Evolutionary conservation across 805 yeast genomes (phyloP).

Genomic region (Ogataea ramenticola): DNA sequence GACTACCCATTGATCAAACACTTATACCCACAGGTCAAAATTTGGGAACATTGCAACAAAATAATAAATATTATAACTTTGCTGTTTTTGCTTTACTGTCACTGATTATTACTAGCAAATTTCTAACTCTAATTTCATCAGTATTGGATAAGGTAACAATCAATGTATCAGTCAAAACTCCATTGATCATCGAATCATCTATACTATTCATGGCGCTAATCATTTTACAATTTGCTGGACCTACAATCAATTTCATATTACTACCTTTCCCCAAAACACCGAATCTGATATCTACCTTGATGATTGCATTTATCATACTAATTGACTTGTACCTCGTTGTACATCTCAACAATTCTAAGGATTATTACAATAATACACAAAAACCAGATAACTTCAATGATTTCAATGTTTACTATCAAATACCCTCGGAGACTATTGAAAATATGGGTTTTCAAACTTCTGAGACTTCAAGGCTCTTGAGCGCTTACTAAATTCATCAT

Average conservation of each 20-base stretch:
- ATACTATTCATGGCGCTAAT: not conserved
- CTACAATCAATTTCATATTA: not conserved
- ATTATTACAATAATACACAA: too few species aligned
- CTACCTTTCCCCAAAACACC: not conserved
- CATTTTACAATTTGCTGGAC: not conserved
- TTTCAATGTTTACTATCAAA: not conserved
- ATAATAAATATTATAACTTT: too few species aligned
- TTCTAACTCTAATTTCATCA: not conserved
- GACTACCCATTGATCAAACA: slow-evolving; percentile 7
- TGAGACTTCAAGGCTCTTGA: too few species aligned
- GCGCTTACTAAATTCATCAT: too few species aligned
- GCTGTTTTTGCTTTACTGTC: too few species aligned
- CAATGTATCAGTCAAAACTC: not conserved
- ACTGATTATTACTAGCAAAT: too few species aligned
- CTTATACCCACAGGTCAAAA: too few species aligned
- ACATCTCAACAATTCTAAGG: not conserved
- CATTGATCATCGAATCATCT: not conserved
- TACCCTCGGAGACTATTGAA: not conserved
- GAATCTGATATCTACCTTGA: too few species aligned
- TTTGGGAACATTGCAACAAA: too few species aligned
- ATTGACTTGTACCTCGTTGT: not conserved
- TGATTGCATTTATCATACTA: too few species aligned
- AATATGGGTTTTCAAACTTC: not conserved
- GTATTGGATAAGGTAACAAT: not conserved
- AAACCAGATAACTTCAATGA: not conserved